Evolutionary conservation across 495 filamentous ascomycete genomes (phyloP).

Genomic region (Aspergillus panamensis): DNA sequence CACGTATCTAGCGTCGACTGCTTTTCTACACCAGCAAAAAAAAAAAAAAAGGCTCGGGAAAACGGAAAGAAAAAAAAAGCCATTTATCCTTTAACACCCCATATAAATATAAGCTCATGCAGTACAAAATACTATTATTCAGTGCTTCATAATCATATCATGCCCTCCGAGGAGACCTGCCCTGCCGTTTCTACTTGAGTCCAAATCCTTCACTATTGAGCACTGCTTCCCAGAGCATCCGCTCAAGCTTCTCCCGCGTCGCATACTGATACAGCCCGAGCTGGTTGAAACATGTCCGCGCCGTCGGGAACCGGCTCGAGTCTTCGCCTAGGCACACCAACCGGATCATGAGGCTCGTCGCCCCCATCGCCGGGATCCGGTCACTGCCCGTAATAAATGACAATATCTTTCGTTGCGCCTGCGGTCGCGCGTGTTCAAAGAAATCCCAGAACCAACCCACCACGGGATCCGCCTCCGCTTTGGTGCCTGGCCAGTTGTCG

Average conservation of each 20-base stretch:
- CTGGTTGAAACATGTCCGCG: conserved; percentile 89
- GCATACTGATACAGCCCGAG: conserved; percentile 72
- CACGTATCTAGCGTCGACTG: not conserved
- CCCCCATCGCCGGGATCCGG: conserved; percentile 87
- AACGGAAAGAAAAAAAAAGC: not conserved
- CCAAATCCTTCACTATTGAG: conserved; percentile 92
- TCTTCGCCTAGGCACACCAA: conserved; percentile 75
- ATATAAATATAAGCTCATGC: not conserved
- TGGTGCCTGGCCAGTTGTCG: conserved; percentile 64
- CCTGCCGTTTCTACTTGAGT: conserved; percentile 56
- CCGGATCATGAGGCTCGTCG: conserved; percentile 73
- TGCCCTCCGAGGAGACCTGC: conserved; percentile 8
- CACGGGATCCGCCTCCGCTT: conserved; percentile 57
- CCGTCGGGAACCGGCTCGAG: conserved; percentile 70
- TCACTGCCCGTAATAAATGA: conserved; percentile 94
- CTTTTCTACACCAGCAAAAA: not conserved
- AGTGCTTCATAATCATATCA: not conserved
- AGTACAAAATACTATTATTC: conserved; percentile 1
- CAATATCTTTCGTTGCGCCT: conserved; percentile 71
- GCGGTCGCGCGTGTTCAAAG: conserved; percentile 62
- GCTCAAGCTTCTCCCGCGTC: conserved; percentile 61
- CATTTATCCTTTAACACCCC: not conserved
- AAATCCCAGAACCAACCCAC: conserved; percentile 88
- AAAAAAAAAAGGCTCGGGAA: not conserved
- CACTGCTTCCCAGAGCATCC: conserved; percentile 80